Evolutionary conservation across 495 filamentous ascomycete species (phyloP), one percentile per base, ranked within the genome.

Genomic region (Neurospora sp.): DNA sequence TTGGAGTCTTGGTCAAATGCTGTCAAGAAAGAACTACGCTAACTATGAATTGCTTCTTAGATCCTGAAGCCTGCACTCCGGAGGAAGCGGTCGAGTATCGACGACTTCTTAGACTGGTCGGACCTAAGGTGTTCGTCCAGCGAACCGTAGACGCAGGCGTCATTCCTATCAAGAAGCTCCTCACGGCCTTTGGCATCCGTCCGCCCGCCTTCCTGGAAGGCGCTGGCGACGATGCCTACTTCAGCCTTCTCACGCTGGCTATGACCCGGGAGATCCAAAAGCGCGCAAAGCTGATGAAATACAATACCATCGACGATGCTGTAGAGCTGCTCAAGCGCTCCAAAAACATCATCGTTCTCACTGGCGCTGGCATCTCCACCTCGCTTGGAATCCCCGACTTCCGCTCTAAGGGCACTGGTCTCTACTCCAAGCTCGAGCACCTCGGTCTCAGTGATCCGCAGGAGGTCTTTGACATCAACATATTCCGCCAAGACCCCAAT

Each of bases 341-440:
- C 11, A 86, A 89, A 74, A 97, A 97, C 78, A 93, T 98, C 78
- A 90, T 99, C 73, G 93, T 99, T 43, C 86, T 99, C 62, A 98
- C 96, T 8, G 96, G 96, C 74, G 96, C 96, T 31, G 96, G 96
- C 48, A 97, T 98, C 70, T 94, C 92, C 40, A 95, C 93, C 21
- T 92, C 91, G 34, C 89, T 94, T n/a, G 93, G 93, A 43, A 95
- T 96, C 71, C 93, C 93, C 69, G 93, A 97, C 78, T 97, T 96
- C 76, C 88, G 93, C 70, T 94, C 92, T 3, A 92, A 93, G 77
- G 92, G 92, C 74, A 94, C 88, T 0, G 93, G 93, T 19, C 87
- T 97, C 71, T 99, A 98, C 81, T 92, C 94, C 36, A 91, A 94
- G 77, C 85, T 98, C 13, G 90, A 87, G 75, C 90, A 92, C 76